These are phyloP conservation scores for Neospermospora avenae DNA, from an alignment of 2,329 filamentous ascomycete genomes.

Conservation along the genomic window DNA sequence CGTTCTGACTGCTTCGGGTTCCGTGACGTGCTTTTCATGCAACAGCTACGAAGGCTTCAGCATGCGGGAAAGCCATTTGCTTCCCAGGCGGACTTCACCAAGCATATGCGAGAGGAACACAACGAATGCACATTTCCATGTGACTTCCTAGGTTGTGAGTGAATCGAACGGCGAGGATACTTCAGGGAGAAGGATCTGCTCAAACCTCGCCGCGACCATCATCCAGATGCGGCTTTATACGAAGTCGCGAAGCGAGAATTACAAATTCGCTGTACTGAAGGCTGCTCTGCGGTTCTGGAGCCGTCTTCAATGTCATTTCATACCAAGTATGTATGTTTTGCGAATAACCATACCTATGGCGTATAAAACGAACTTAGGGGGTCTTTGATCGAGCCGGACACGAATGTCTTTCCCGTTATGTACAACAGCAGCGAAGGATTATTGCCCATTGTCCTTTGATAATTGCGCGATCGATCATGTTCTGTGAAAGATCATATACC, in stretches of 20 bases:
- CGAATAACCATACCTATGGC: too few species aligned
- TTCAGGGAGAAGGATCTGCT: conserved; percentile 24
- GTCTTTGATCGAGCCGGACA: too few species aligned
- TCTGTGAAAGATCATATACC: too few species aligned
- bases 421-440: too few species aligned
- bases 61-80: conserved; percentile 10
- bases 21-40: conserved; percentile 11
- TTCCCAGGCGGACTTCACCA: conserved; percentile 32
- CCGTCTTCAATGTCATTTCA: not conserved
- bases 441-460: too few species aligned
- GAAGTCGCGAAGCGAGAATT: not conserved
- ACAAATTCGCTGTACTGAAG: not conserved
- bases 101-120: conserved; percentile 39
- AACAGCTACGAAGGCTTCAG: not conserved
- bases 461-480: too few species aligned
- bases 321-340: too few species aligned
- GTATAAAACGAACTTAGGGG: too few species aligned
- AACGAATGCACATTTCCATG: conserved; percentile 37
- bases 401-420: too few species aligned
- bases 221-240: not conserved
- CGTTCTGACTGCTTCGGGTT: conserved; percentile 13
- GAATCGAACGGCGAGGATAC: conserved; percentile 20
- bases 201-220: not conserved
- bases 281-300: not conserved
- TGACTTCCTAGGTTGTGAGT: conserved; percentile 30